A percentile compares a stretch with the other conserved stretches of the same genome.
These are phyloP conservation scores for Musa beccarii DNA, from an alignment of 176 grass and related monocot genomes.

Conservation along the genomic window DNA sequence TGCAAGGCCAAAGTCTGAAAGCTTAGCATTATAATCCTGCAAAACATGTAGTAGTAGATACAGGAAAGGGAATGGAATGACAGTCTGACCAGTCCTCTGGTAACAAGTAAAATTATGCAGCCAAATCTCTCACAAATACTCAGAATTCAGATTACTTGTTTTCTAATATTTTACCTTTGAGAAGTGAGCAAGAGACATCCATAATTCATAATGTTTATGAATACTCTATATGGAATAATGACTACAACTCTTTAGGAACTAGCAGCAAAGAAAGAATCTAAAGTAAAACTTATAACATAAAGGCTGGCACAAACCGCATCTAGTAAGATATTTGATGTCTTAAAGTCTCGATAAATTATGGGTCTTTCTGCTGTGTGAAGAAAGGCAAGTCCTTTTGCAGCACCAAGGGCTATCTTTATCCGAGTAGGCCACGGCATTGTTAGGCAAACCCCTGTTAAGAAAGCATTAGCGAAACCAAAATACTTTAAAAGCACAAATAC, in stretches of 20 bases:
- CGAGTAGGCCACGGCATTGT: conserved; percentile 11
- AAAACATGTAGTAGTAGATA: not conserved
- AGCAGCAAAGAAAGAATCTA: not conserved
- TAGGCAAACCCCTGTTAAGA: not conserved
- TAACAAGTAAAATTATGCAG: not conserved
- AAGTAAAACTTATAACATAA: not conserved
- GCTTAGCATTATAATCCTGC: conserved; percentile 18
- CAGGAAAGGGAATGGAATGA: not conserved
- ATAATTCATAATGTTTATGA: not conserved
- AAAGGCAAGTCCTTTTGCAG: conserved; percentile 21
- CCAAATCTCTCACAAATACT: not conserved
- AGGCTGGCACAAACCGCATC: conserved; percentile 8
- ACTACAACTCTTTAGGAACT: not conserved
- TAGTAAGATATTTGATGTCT: conserved; percentile 16
- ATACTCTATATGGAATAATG: not conserved
- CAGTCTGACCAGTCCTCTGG: not conserved
- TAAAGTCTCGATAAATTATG: conserved; percentile 20
- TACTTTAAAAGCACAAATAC: not conserved
- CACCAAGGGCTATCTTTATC: conserved; percentile 11
- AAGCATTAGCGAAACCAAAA: not conserved
- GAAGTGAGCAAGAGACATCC: not conserved
- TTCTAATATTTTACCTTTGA: not conserved
- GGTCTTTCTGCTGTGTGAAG: conserved; percentile 9
- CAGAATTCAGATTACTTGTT: not conserved
- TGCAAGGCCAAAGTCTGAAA: conserved; percentile 18